A percentile compares a stretch with the other conserved stretches of the same genome.
Evolutionary conservation across 768 basidiomycete species (phyloP).

Genomic region (Russula foetens): DNA sequence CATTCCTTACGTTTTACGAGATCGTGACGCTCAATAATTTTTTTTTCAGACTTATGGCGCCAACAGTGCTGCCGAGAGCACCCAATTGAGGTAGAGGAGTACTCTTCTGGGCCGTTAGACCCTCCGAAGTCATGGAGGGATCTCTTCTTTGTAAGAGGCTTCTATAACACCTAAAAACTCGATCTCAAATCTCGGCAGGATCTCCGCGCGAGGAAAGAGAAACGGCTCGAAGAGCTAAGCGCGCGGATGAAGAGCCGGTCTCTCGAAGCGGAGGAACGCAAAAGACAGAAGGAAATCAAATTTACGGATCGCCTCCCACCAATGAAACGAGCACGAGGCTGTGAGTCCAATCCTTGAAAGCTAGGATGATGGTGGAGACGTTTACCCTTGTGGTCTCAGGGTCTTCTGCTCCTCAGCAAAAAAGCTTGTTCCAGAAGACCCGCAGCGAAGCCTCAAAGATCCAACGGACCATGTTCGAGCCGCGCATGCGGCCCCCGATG

Average conservation of each 20-base stretch:
- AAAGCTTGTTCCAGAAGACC: conserved; percentile 72
- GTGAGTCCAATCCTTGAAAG: conserved; percentile 32
- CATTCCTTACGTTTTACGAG: neutral
- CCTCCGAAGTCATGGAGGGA: conserved; percentile 15
- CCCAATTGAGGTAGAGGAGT: conserved; percentile 4
- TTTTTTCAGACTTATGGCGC: conserved; percentile 20
- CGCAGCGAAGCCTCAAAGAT: conserved; percentile 60
- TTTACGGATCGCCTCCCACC: conserved; percentile 62
- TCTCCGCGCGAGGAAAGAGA: conserved; percentile 49
- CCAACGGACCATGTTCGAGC: conserved; percentile 50
- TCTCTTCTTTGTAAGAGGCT: conserved; percentile 15
- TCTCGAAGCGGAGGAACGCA: conserved; percentile 62
- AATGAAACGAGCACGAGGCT: conserved; percentile 51
- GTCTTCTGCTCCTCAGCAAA: conserved; percentile 39
- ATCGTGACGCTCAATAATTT: neutral
- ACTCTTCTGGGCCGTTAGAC: neutral
- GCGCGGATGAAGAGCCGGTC: conserved; percentile 57
- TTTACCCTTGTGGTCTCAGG: conserved; percentile 28
- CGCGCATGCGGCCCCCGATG: conserved; percentile 49
- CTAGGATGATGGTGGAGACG: conserved; percentile 3
- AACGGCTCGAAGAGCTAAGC: conserved; percentile 55
- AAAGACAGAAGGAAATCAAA: conserved; percentile 71
- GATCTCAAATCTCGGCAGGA: conserved; percentile 10
- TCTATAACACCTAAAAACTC: conserved; percentile 10
- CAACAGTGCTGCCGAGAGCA: conserved; percentile 13